Evolutionary conservation across 2,329 filamentous ascomycete genomes (phyloP).

Genomic region (Arthrinium phaeospermum): DNA sequence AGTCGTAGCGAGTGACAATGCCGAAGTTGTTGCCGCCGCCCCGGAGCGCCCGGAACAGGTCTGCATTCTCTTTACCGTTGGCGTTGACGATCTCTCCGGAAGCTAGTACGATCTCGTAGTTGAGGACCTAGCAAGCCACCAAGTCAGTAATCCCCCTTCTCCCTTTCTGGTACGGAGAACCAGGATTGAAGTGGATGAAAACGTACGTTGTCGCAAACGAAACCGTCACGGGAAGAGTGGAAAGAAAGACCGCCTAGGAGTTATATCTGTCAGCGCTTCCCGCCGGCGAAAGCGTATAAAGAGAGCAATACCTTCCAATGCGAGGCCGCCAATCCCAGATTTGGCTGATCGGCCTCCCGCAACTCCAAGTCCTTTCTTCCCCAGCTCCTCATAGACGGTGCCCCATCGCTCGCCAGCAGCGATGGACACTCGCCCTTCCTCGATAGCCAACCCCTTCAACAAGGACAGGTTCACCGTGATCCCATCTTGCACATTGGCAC

Average conservation of each 20-base stretch:
- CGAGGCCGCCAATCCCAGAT: conserved; percentile 26
- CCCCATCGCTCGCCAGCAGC: conserved; percentile 27
- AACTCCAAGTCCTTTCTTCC: conserved; percentile 19
- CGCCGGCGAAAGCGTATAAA: too few relatives aligned
- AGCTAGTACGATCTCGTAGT: conserved; percentile 25
- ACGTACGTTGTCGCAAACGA: neutral
- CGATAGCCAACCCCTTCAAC: conserved; percentile 22
- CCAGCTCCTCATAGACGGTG: conserved; percentile 24
- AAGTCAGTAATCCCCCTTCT: neutral
- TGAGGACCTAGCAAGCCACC: neutral
- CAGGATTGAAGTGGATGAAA: neutral
- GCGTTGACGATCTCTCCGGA: conserved; percentile 26
- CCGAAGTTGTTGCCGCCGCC: conserved; percentile 29
- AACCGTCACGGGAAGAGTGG: neutral
- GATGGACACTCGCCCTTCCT: conserved; percentile 19
- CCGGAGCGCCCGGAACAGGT: conserved; percentile 28
- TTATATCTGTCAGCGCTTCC: neutral
- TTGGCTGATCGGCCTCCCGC: conserved; percentile 21
- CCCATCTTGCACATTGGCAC: conserved; percentile 26
- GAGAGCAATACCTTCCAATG: conserved; percentile 16
- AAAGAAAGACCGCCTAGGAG: neutral
- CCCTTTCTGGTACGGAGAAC: neutral
- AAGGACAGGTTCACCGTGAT: conserved; percentile 25
- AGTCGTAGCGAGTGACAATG: conserved; percentile 26
- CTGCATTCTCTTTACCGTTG: conserved; percentile 22